Evolutionary conservation across 768 basidiomycete genomes (phyloP).

Genomic region (Crepidotus variabilis): DNA sequence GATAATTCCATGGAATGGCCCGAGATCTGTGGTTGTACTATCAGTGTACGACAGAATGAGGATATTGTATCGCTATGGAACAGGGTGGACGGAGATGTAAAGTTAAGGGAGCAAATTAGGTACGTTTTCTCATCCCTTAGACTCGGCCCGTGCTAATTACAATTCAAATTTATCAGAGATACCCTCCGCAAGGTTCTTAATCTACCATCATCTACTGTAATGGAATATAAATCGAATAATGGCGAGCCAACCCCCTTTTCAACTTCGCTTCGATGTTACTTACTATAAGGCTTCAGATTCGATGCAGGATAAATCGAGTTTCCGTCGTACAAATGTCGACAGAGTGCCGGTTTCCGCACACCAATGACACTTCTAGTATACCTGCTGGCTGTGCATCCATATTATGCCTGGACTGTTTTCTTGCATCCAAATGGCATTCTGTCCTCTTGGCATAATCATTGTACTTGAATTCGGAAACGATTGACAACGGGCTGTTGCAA

Average conservation of each 20-base stretch:
- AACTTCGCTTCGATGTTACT: background rate
- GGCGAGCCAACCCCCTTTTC: slow-evolving; percentile 44
- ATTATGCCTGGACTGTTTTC: background rate
- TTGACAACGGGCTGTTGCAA: no score
- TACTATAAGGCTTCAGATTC: slow-evolving; percentile 51
- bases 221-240: slow-evolving; percentile 96
- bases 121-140: slow-evolving; percentile 32
- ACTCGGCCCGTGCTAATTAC: background rate
- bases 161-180: slow-evolving; percentile 46
- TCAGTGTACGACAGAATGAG: slow-evolving; percentile 90
- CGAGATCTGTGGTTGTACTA: slow-evolving; percentile 92
- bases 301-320: slow-evolving; percentile 85
- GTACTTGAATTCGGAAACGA: no score
- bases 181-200: slow-evolving; percentile 73
- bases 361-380: background rate
- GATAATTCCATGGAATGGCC: slow-evolving; percentile 50
- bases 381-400: background rate
- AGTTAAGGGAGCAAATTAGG: slow-evolving; percentile 80
- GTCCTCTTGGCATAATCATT: no score
- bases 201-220: slow-evolving; percentile 71
- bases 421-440: background rate
- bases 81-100: slow-evolving; percentile 70
- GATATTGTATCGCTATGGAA: slow-evolving; percentile 96
- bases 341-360: slow-evolving; percentile 11
- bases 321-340: slow-evolving; percentile 52